Evolutionary conservation across 2,329 filamentous ascomycete species (phyloP), one percentile per base, ranked within the genome.

Genomic region (Stagonosporopsis cucurbitacearum): DNA sequence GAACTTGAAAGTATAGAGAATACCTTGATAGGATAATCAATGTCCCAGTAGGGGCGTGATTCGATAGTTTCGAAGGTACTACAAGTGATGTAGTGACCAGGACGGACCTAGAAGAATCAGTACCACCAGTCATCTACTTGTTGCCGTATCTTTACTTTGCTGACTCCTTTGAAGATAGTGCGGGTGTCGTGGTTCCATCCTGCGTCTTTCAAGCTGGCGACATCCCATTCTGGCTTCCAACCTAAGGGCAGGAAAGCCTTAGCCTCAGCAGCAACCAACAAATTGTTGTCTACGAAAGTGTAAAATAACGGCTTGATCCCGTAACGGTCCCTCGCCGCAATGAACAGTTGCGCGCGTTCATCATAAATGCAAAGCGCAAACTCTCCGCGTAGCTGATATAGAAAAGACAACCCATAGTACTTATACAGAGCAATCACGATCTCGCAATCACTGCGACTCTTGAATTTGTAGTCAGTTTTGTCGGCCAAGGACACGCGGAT

Each of bases 291-390:
- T 1, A 75, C 60, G 2, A 77, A 58, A 0, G 81, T 84, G 71
- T 78, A 85, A 50, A 82, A 80, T 11, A 86, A 70, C 2, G 83
- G 82, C 66, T 86, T 86, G 64, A 86, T 81, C 3, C 84, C 83
- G 61, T 79, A 85, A 1, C 83, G 78, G 63, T 86, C 84, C n/a
- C 82, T 68, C 2, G 75, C 81, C 0, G 78, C 81, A 26, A 86
- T 70, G 36, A 84, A 72, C 0, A 58, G 26, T 9, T 54, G 39
- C 1, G 68, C 67, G 8, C 73, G 69, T 23, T 75, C 73, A 60
- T 86, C 82, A 49, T 79, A 83, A 1, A 85, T 62, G 12, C 82
- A 78, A 23, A 84, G 74, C 2, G 82, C 76, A 58, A 85, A 85
- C 58, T 86, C 83, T 23, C 83, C 82, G 6, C 82, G 76, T 2